Percentiles rank a stretch among this genome's conserved stretches.
phyloP scores from a whole-genome alignment of 2,329 filamentous ascomycete species.

The Ascochyta lentis region DNA sequence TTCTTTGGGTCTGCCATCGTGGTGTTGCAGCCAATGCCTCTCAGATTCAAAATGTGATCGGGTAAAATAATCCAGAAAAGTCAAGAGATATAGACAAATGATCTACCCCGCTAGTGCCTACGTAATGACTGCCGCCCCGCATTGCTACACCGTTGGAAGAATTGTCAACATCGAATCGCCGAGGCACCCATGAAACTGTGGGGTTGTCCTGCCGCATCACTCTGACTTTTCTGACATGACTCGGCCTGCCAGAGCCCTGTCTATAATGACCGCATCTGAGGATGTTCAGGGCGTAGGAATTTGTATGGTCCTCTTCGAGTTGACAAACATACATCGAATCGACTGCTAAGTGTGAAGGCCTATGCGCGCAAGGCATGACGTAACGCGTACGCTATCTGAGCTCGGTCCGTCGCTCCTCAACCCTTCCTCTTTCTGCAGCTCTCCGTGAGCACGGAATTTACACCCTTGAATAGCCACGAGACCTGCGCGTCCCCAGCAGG shows the following conservation, averaged over 20 bases:
- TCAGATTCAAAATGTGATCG: background rate
- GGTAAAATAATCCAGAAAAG: background rate
- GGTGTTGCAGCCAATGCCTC: background rate
- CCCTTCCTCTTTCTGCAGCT: background rate
- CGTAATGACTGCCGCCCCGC: constrained; percentile 16
- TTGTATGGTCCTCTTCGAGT: background rate
- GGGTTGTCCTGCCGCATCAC: constrained; percentile 3
- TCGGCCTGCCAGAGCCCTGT: constrained; percentile 15
- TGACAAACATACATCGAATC: background rate
- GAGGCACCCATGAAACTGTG: constrained; percentile 22
- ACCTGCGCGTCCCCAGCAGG: constrained; percentile 15
- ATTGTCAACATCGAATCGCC: constrained; percentile 7
- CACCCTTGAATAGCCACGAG: constrained; percentile 23
- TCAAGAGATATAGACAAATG: background rate
- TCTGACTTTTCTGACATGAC: constrained; percentile 27
- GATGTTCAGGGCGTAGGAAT: too few species aligned
- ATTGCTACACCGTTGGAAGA: constrained; percentile 2
- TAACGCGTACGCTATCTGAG: background rate
- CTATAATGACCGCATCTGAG: too few species aligned
- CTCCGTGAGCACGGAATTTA: background rate
- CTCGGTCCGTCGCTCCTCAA: background rate
- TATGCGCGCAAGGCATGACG: constrained; percentile 1
- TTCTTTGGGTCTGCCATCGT: constrained; percentile 46
- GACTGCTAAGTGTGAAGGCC: too few species aligned
- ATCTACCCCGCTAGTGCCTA: constrained; percentile 10